Evolutionary conservation across 1,284 basidiomycete species (phyloP).

Genomic region (Gymnopus androsaceus): DNA sequence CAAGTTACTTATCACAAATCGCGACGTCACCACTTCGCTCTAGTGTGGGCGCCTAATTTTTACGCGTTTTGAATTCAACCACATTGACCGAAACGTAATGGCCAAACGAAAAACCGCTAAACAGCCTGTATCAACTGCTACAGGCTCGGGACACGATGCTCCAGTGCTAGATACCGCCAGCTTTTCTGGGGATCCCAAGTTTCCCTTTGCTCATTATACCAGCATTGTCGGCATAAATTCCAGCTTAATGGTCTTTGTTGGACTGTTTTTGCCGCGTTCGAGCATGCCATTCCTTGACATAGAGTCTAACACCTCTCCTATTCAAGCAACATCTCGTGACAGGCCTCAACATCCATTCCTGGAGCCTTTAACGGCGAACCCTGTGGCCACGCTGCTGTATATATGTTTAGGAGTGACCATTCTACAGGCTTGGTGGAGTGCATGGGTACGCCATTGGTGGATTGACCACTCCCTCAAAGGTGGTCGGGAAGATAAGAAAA

Average conservation of each 20-base stretch:
- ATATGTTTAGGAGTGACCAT: conserved; percentile 58
- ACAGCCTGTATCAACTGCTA: too few relatives aligned
- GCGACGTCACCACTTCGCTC: too few relatives aligned
- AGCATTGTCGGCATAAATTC: conserved; percentile 76
- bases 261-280: conserved; percentile 68
- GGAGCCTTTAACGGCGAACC: conserved; percentile 64
- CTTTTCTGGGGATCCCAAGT: conserved; percentile 5
- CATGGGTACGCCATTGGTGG: conserved; percentile 61
- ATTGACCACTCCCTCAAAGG: conserved; percentile 33
- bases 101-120: too few relatives aligned
- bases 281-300: conserved; percentile 47
- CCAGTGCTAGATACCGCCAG: neutral
- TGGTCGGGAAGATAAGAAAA: conserved; percentile 38
- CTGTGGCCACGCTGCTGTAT: conserved; percentile 62
- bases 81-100: too few relatives aligned
- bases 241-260: conserved; percentile 64
- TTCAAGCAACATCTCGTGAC: conserved; percentile 49
- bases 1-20: too few relatives aligned
- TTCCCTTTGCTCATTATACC: conserved; percentile 56
- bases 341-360: conserved; percentile 68
- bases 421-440: conserved; percentile 75
- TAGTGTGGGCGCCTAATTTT: too few relatives aligned
- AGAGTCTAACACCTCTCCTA: conserved; percentile 31
- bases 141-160: too few relatives aligned
- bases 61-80: too few relatives aligned